Base-by-base conservation (phyloP, 2,329 filamentous ascomycete genomes). In the Aspergillus sp. region DNA sequence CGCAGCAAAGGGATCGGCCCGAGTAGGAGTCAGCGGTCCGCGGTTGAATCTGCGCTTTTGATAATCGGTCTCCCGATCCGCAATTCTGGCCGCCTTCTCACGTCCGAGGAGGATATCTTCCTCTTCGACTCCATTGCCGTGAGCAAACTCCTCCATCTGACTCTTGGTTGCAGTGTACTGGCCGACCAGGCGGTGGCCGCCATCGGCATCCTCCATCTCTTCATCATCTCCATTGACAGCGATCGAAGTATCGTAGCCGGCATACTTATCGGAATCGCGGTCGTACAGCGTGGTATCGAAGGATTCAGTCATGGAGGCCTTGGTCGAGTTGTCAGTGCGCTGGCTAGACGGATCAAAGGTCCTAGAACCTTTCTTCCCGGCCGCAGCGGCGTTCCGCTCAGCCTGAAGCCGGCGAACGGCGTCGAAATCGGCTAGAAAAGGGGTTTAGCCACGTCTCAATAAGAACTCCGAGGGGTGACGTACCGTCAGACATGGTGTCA, bases 21-120 rank as follows among this genome's bases (percentile, higher is more conserved):
- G 86, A 7, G 89, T 91, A 4, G 92, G 91, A 19, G 91, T 94
- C 58, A 97, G 80, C 43, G 72, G 66, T 48, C 84, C 86, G 56
- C 94, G 91, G 70, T 96, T 87, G 72, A 96, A 95, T 54, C 92
- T 86, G 60, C 92, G 89, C 76, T 96, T 96, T 76, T 99, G 95
- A 71, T 99, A 99, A 68, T 97, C 93, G 58, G 91, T 95, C 78
- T 97, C 93, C 65, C 94, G 88, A 69, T 95, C 93, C 56, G 87
- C 81, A 67, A 99, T 97, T 64, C 93, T 87, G 53, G 88, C 91
- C 71, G 91, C 89, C 75, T 93, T 89, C 78, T 97, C 94, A 62
- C 87, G 85, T 42, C 88, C 89, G 47, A 91, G 81, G 57, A 99
- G 79, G 5, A 93, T 87, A 66, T 99, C 95, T 54, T 93, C 91